A percentile compares a stretch with the other conserved stretches of the same genome.
phyloP scores from a whole-genome alignment of 2,329 filamentous ascomycete species.

The Colletotrichum zoysiae region DNA sequence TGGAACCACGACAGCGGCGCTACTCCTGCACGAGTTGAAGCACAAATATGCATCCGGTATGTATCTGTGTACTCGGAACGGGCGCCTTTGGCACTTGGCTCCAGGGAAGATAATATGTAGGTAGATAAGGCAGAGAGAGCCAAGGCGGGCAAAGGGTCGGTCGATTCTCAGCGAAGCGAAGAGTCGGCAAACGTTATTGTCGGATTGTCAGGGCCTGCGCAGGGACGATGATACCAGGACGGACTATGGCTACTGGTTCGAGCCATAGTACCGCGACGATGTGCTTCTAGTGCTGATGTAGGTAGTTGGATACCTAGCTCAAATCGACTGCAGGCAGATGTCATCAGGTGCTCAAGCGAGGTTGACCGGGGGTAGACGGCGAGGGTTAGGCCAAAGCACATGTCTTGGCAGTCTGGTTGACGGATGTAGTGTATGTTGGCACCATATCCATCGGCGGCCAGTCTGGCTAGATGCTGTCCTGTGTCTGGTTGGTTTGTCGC shows the following conservation, averaged over 20 bases:
- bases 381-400: constrained; percentile 30
- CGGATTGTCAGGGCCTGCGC: constrained; percentile 10
- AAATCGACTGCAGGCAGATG: constrained; percentile 3
- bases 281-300: constrained; percentile 12
- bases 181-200: constrained; percentile 1
- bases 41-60: neutral
- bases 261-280: constrained; percentile 27
- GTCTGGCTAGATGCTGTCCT: neutral
- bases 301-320: constrained; percentile 8
- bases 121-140: constrained; percentile 1
- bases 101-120: neutral
- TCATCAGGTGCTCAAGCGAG: constrained; percentile 29
- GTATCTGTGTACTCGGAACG: constrained; percentile 9
- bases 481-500: neutral
- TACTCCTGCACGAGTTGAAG: constrained; percentile 2
- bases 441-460: neutral
- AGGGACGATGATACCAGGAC: constrained; percentile 25
- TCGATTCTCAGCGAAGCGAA: neutral
- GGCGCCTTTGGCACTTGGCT: constrained; percentile 11
- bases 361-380: neutral
- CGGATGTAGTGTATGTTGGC: constrained; percentile 1
- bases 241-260: constrained; percentile 31
- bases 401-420: constrained; percentile 22
- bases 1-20: constrained; percentile 7
- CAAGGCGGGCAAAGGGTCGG: neutral